Percentiles rank a stretch among this genome's conserved stretches.
These are phyloP conservation scores for Chiua virens DNA, from an alignment of 768 basidiomycete genomes.

Conservation along the genomic window DNA sequence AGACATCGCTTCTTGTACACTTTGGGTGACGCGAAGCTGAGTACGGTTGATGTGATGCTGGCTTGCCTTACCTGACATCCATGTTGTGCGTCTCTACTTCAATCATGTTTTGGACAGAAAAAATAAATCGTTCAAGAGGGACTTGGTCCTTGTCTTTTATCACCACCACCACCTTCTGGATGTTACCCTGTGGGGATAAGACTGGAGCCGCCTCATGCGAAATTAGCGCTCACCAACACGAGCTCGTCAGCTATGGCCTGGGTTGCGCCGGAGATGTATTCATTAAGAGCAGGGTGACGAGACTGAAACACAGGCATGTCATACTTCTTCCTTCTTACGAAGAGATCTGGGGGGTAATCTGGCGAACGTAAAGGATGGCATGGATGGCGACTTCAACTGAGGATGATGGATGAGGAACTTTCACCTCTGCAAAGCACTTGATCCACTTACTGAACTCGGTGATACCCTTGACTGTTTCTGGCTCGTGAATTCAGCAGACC, in stretches of 20 bases:
- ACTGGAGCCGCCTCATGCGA: neutral
- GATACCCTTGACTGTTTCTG: constrained; percentile 65
- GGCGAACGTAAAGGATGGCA: constrained; percentile 86
- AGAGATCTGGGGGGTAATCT: constrained; percentile 90
- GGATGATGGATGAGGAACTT: constrained; percentile 6
- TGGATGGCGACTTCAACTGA: constrained; percentile 94
- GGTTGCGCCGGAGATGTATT: constrained; percentile 87
- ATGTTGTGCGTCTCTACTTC: constrained; percentile 68
- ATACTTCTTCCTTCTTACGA: constrained; percentile 86
- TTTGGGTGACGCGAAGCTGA: constrained; percentile 28
- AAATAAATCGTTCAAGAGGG: constrained; percentile 87
- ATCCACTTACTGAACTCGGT: constrained; percentile 65
- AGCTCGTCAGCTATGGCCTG: constrained; percentile 83
- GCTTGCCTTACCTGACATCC: constrained; percentile 54
- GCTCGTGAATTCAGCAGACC: constrained; percentile 8
- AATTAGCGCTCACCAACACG: constrained; percentile 43
- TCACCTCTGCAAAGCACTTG: neutral
- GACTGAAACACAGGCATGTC: constrained; percentile 91
- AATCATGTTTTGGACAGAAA: constrained; percentile 83
- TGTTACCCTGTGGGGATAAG: constrained; percentile 54
- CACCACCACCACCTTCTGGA: constrained; percentile 79
- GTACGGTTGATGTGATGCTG: neutral
- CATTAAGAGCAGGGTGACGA: constrained; percentile 84
- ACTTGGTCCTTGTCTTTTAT: constrained; percentile 81
- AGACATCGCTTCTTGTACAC: constrained; percentile 72